A percentile compares a stretch with the other conserved stretches of the same genome.
Evolutionary conservation across 441 rosid species (phyloP).

Genomic region (Gossypium aridum): DNA sequence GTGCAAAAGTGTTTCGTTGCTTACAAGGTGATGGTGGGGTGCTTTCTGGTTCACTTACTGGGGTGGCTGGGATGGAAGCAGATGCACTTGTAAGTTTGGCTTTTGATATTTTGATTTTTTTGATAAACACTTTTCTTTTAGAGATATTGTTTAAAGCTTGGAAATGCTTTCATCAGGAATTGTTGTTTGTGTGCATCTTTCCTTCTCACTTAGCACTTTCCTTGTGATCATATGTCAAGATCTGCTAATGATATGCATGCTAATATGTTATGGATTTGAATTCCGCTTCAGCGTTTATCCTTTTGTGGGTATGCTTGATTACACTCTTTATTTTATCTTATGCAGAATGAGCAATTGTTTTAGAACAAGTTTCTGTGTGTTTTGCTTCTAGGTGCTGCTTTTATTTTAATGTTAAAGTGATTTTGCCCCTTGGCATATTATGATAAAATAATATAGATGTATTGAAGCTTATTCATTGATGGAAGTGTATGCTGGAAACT

Average conservation of each 20-base stretch:
- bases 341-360: conserved; percentile 6
- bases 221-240: neutral
- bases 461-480: neutral
- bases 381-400: conserved; percentile 2
- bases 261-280: neutral
- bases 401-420: neutral
- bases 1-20: conserved; percentile 85
- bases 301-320: neutral
- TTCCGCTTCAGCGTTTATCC: neutral
- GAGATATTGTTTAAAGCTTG: neutral
- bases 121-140: neutral
- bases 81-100: conserved; percentile 84
- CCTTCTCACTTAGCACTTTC: neutral
- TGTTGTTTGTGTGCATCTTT: neutral
- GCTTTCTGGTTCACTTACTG: conserved; percentile 90
- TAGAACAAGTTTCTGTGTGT: neutral
- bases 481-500: neutral
- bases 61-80: conserved; percentile 97
- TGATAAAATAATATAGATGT: neutral
- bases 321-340: neutral
- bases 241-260: neutral
- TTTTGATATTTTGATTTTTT: conserved; percentile 10
- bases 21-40: conserved; percentile 98
- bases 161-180: neutral
- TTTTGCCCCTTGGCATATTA: neutral